phyloP scores from a whole-genome alignment of 2,329 filamentous ascomycete species.

The Monosporascus sp. region DNA sequence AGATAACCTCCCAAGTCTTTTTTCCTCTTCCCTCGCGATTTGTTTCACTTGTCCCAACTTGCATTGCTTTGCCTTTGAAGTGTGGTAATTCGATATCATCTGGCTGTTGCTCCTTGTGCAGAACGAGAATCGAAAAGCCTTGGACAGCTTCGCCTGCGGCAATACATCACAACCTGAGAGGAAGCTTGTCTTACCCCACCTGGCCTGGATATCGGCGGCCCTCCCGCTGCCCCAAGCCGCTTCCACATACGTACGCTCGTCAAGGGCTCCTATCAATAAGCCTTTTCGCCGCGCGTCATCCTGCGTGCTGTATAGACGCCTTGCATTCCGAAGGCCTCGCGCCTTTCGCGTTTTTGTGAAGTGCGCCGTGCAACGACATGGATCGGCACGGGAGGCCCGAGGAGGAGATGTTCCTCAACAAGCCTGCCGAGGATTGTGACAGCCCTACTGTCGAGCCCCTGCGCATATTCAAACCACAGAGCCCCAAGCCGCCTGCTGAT shows the following conservation, averaged over 20 bases:
- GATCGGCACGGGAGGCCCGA: constrained; percentile 62
- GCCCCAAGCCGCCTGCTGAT: constrained; percentile 46
- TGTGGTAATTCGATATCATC: constrained; percentile 7
- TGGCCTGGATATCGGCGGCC: constrained; percentile 16
- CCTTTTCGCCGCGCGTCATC: constrained; percentile 17
- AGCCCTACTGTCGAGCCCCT: constrained; percentile 79
- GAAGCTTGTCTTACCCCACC: constrained; percentile 19
- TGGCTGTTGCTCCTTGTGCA: constrained; percentile 3
- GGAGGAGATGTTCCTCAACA: constrained; percentile 77
- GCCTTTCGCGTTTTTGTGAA: constrained; percentile 16
- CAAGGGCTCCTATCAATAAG: constrained; percentile 19
- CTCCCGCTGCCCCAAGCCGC: constrained; percentile 3
- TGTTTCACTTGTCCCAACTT: constrained; percentile 16
- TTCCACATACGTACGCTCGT: neutral
- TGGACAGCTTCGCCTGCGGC: constrained; percentile 10
- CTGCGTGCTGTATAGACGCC: constrained; percentile 5
- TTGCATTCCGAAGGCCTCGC: constrained; percentile 4
- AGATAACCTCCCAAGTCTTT: constrained; percentile 13
- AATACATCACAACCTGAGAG: neutral
- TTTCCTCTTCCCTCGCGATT: constrained; percentile 10
- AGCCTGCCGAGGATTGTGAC: constrained; percentile 50
- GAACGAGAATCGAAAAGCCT: constrained; percentile 1
- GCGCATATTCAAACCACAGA: constrained; percentile 76
- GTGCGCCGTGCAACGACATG: constrained; percentile 33
- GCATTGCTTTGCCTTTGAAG: constrained; percentile 4